Percentiles rank a stretch among this genome's conserved stretches.
These are phyloP conservation scores for Candida morakotiae DNA, from an alignment of 805 yeast genomes.

Conservation along the genomic window DNA sequence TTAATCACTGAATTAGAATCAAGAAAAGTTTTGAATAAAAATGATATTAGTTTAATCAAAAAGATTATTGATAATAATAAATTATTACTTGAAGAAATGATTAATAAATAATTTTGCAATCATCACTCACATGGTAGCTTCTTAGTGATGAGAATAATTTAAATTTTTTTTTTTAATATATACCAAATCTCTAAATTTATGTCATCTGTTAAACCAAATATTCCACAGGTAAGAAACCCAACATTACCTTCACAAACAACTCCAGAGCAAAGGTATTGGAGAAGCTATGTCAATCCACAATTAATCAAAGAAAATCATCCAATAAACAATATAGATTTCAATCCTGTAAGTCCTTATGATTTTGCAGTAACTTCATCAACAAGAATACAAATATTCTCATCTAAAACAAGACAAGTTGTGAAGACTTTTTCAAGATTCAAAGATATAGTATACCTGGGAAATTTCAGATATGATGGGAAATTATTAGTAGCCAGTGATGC, in stretches of 20 bases:
- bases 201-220: constrained; percentile 71
- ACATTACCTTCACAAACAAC: constrained; percentile 80
- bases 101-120: neutral
- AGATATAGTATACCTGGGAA: constrained; percentile 89
- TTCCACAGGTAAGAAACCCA: constrained; percentile 64
- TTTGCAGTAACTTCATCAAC: constrained; percentile 92
- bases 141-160: neutral
- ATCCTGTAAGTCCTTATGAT: constrained; percentile 81
- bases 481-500: constrained; percentile 93
- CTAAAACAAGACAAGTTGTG: constrained; percentile 88
- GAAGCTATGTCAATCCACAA: constrained; percentile 79
- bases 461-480: constrained; percentile 87
- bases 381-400: constrained; percentile 85
- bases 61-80: neutral
- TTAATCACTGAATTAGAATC: neutral
- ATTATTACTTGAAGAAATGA: neutral
- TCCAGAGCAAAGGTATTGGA: constrained; percentile 93
- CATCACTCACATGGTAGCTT: neutral
- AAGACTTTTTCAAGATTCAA: constrained; percentile 85
- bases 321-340: constrained; percentile 82
- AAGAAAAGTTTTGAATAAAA: neutral
- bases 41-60: neutral
- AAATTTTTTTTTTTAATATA: neutral
- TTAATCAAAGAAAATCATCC: constrained; percentile 92
- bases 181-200: constrained; percentile 42